These are phyloP conservation scores for Adiantum capillusveneris DNA, from an alignment of 75 land plant species.

Conservation along the genomic window DNA sequence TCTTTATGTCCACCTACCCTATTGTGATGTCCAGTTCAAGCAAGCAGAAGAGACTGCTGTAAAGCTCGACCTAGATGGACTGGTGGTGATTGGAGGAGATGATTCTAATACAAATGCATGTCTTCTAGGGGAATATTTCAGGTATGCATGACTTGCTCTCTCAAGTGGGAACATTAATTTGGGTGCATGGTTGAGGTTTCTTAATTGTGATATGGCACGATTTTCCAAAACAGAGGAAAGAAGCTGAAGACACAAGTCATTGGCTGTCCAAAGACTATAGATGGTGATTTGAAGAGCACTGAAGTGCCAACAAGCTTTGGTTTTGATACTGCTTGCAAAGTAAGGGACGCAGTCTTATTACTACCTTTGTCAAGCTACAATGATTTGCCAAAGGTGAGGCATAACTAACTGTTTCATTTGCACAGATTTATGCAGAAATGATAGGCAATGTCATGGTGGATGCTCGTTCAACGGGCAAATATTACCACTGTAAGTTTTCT, in stretches of 20 bases:
- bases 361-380: no score
- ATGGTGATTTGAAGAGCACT: constrained; percentile 89
- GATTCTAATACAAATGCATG: constrained; percentile 98
- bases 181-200: not conserved
- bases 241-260: constrained; percentile 83
- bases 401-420: not conserved
- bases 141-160: constrained; percentile 22
- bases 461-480: constrained; percentile 95
- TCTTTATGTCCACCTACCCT: no score
- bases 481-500: constrained; percentile 78
- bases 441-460: constrained; percentile 96
- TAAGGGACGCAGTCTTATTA: constrained; percentile 8
- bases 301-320: constrained; percentile 96
- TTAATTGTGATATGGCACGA: no score
- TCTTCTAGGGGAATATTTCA: constrained; percentile 88
- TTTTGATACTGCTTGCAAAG: constrained; percentile 99
- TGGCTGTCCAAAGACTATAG: constrained; percentile 97
- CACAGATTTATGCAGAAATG: constrained; percentile 93
- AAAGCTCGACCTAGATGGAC: constrained; percentile 89
- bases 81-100: constrained; percentile 95
- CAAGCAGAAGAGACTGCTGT: constrained; percentile 87
- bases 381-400: no score
- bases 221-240: constrained; percentile 32
- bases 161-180: not conserved
- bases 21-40: constrained; percentile 52